These are phyloP conservation scores for Malassezia globosa DNA, from an alignment of 1,284 basidiomycete genomes.

Conservation along the genomic window DNA sequence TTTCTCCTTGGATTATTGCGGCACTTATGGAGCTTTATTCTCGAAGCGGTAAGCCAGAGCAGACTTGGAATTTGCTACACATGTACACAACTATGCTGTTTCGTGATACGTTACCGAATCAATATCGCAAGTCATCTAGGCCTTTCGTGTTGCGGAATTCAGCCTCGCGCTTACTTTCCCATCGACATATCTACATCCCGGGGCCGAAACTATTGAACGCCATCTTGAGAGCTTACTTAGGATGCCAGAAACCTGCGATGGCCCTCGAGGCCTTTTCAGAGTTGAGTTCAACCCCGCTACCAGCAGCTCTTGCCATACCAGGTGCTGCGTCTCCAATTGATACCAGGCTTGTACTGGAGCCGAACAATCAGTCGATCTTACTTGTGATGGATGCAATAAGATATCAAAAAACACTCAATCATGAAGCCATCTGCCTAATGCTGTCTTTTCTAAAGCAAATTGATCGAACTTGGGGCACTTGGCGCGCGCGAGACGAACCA, in stretches of 20 bases:
- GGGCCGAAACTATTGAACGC: constrained; percentile 1
- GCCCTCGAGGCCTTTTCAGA: not conserved
- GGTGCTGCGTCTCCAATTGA: not conserved
- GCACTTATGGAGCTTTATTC: constrained; percentile 10
- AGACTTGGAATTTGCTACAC: not conserved
- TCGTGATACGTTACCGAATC: not conserved
- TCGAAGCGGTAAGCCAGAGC: not conserved
- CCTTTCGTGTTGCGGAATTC: not conserved
- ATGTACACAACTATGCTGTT: not conserved
- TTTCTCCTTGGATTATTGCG: constrained; percentile 5
- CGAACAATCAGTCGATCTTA: constrained; percentile 1
- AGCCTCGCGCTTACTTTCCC: not conserved
- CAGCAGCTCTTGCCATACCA: not conserved
- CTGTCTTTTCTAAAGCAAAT: constrained; percentile 1
- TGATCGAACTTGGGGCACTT: constrained; percentile 3
- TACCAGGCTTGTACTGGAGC: not conserved
- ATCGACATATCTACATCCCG: not conserved
- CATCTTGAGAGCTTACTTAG: not conserved
- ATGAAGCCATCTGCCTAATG: not conserved
- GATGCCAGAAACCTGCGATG: no score
- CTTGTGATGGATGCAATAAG: constrained; percentile 6
- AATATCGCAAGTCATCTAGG: not conserved
- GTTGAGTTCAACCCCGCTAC: not conserved
- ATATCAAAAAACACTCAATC: not conserved
- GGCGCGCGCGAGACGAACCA: not conserved